Conservation (phyloP, 2,329 filamentous ascomycete genomes). For the Hypoxylon sp. region DNA sequence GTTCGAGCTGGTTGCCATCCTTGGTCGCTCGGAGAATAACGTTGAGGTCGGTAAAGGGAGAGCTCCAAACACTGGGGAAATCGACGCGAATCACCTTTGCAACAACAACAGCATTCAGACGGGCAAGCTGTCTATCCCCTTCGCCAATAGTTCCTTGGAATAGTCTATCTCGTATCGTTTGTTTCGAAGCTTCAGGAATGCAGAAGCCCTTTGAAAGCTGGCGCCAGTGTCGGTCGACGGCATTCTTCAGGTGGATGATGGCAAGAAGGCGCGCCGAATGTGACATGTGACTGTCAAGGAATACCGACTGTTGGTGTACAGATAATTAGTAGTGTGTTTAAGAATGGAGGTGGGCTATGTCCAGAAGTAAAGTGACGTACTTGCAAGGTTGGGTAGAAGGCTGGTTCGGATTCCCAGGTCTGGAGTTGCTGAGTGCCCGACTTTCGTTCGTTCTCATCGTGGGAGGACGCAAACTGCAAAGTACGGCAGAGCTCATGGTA, state of each 20-base stretch:
- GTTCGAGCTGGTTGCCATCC: conserved; percentile 70
- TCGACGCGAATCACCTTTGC: conserved; percentile 92
- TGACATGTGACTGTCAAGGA: conserved; percentile 81
- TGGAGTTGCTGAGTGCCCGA: conserved; percentile 77
- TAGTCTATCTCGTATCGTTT: conserved; percentile 77
- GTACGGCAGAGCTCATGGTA: conserved; percentile 72
- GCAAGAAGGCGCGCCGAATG: conserved; percentile 86
- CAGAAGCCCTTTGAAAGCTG: conserved; percentile 71
- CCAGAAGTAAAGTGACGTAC: conserved; percentile 54
- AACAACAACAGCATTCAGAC: conserved; percentile 88
- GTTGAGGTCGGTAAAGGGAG: conserved; percentile 70
- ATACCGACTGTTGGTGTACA: conserved; percentile 70
- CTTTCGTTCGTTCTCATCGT: conserved; percentile 72
- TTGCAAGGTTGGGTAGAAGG: conserved; percentile 77
- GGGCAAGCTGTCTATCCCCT: conserved; percentile 77
- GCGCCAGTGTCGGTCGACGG: conserved; percentile 94
- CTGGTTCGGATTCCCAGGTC: conserved; percentile 74
- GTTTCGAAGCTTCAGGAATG: conserved; percentile 80
- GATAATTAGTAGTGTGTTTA: conserved; percentile 15
- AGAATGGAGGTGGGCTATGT: background rate
- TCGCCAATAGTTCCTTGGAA: conserved; percentile 83
- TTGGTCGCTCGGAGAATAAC: conserved; percentile 70
- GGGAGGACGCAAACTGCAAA: conserved; percentile 72
- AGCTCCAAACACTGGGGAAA: conserved; percentile 86
- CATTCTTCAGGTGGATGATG: conserved; percentile 95